Conservation (phyloP, 2,329 filamentous ascomycete species). For the Whalleya microplaca region DNA sequence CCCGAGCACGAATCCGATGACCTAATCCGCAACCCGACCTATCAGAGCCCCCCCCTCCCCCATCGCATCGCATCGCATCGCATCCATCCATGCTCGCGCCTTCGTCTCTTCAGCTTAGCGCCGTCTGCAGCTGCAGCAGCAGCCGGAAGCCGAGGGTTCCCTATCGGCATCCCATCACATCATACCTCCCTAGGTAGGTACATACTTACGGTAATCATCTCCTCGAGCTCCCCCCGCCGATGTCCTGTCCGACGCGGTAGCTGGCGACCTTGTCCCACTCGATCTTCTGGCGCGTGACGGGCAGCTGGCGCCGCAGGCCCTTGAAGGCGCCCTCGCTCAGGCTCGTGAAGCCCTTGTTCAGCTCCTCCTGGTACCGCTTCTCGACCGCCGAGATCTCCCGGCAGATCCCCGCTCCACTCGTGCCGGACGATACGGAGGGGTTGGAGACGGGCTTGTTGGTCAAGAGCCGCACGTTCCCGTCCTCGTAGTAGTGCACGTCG, state of each 20-base stretch:
- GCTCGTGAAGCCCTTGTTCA: conserved; percentile 86
- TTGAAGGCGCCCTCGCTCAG: conserved; percentile 97
- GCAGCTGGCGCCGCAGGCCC: conserved; percentile 85
- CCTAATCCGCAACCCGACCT: no score
- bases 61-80: no score
- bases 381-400: conserved; percentile 79
- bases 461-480: conserved; percentile 91
- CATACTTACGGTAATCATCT: no score
- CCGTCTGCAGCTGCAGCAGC: no score
- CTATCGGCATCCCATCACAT: no score
- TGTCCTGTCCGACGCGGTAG: conserved; percentile 83
- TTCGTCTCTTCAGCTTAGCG: no score
- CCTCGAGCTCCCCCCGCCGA: conserved; percentile 68
- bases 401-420: conserved; percentile 70
- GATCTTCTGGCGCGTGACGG: conserved; percentile 96
- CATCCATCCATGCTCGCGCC: no score
- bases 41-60: no score
- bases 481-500: conserved; percentile 99
- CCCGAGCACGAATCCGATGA: no score
- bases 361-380: conserved; percentile 93
- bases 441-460: conserved; percentile 78
- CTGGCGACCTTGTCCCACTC: conserved; percentile 99
- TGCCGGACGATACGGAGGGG: conserved; percentile 63
- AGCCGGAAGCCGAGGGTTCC: no score
- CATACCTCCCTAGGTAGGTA: no score